Evolutionary conservation across 78 protist genomes (phyloP).

Genomic region (Blattamonas nauphoetae): DNA sequence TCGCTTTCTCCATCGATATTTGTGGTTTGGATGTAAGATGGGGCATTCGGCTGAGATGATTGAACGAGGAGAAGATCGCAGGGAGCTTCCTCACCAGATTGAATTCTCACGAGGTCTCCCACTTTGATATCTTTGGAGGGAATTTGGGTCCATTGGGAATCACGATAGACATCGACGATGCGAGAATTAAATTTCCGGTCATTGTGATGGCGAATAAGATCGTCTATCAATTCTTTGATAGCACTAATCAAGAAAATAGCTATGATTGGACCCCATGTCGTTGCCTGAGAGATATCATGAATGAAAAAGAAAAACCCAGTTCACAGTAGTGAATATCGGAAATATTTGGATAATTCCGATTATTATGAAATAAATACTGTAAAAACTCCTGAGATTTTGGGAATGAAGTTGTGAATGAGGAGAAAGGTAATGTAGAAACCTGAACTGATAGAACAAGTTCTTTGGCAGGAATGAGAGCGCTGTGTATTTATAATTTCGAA

Average conservation of each 20-base stretch:
- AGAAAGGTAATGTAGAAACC: neutral
- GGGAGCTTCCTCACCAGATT: neutral
- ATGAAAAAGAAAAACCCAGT: neutral
- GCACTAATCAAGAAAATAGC: neutral
- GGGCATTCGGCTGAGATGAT: neutral
- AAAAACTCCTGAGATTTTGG: conserved; percentile 1
- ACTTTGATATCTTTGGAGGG: neutral
- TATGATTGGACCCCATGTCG: conserved; percentile 26
- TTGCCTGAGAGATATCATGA: conserved; percentile 13
- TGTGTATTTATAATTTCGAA: neutral
- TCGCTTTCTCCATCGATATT: conserved; percentile 39
- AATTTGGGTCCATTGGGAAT: neutral
- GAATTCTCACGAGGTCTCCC: neutral
- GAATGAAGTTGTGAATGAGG: neutral
- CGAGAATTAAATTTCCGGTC: conserved; percentile 5
- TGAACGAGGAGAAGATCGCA: neutral
- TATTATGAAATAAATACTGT: conserved; percentile 17
- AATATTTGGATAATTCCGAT: conserved; percentile 21
- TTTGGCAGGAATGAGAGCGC: neutral
- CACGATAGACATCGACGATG: neutral
- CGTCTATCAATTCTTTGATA: conserved; percentile 22
- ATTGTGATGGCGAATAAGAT: neutral
- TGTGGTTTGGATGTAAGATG: conserved; percentile 4
- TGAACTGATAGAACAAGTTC: neutral
- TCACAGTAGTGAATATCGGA: neutral